Evolutionary conservation across 306 rosid species (phyloP).

Genomic region (Glycine soja): DNA sequence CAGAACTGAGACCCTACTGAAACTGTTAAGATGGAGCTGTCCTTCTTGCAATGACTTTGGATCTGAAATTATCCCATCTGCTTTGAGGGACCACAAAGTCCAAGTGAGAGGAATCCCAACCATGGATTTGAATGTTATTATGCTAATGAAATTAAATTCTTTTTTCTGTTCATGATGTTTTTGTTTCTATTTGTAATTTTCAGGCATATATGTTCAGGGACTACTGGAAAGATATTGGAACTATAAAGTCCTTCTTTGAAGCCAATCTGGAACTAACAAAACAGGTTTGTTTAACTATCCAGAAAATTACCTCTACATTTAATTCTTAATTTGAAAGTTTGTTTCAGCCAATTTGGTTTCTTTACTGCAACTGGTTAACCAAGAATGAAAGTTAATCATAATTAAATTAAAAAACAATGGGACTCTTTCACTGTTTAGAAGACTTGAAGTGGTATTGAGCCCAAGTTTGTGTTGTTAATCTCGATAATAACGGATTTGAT

Average conservation of each 20-base stretch:
- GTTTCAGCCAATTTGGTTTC: slow-evolving; percentile 2
- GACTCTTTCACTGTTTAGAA: neutral
- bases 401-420: slow-evolving; percentile 34
- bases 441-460: too few relatives aligned
- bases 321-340: neutral
- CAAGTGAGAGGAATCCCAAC: slow-evolving; percentile 61
- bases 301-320: slow-evolving; percentile 9
- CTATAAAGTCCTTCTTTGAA: slow-evolving; percentile 79
- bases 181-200: slow-evolving; percentile 26
- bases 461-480: too few relatives aligned
- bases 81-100: slow-evolving; percentile 78
- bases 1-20: slow-evolving; percentile 76
- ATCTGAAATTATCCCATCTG: slow-evolving; percentile 85
- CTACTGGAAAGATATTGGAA: slow-evolving; percentile 94
- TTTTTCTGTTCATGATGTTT: neutral
- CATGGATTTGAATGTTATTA: slow-evolving; percentile 5
- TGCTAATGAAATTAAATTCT: neutral
- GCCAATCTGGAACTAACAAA: slow-evolving; percentile 86
- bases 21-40: slow-evolving; percentile 68
- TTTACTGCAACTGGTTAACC: slow-evolving; percentile 25
- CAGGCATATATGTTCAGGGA: slow-evolving; percentile 85
- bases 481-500: too few relatives aligned
- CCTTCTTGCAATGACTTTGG: slow-evolving; percentile 84
- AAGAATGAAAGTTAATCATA: neutral
- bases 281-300: slow-evolving; percentile 59